Evolutionary conservation across 2,329 filamentous ascomycete genomes (phyloP).

Genomic region (Epichloe baconii): DNA sequence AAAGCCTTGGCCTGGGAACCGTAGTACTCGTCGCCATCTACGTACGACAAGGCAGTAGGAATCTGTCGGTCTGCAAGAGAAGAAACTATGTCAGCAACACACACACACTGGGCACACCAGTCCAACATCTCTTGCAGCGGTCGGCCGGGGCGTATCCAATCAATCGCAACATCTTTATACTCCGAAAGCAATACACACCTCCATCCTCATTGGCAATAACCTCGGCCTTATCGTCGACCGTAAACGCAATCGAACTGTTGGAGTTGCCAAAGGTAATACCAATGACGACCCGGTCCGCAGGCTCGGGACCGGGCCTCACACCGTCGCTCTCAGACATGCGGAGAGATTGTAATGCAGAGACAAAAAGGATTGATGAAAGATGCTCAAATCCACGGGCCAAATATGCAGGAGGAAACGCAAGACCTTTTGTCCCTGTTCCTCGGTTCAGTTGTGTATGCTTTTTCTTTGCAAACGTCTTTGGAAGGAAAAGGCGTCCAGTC

Average conservation of each 20-base stretch:
- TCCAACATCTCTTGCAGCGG: not conserved
- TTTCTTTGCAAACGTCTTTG: not conserved
- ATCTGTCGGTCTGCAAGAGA: conserved; percentile 73
- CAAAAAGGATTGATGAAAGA: not conserved
- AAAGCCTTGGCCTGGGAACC: conserved; percentile 91
- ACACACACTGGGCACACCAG: not conserved
- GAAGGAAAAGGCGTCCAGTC: not conserved
- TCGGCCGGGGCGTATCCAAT: not conserved
- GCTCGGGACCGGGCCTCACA: conserved; percentile 32
- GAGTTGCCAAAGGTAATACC: conserved; percentile 97
- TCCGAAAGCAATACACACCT: conserved; percentile 41
- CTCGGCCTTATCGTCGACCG: conserved; percentile 85
- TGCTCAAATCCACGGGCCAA: not conserved
- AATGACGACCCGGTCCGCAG: conserved; percentile 58
- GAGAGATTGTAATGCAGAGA: conserved; percentile 1
- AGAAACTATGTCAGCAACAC: not conserved
- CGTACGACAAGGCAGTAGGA: conserved; percentile 84
- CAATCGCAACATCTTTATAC: not conserved
- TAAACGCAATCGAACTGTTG: conserved; percentile 93
- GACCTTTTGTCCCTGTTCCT: not conserved
- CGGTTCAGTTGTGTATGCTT: not conserved
- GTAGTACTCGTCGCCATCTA: conserved; percentile 92
- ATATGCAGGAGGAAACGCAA: not conserved
- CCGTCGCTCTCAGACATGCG: conserved; percentile 35
- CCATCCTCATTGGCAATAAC: conserved; percentile 99